A percentile compares a stretch with the other conserved stretches of the same genome.
These are phyloP conservation scores for Pyricularia sp. DNA, from an alignment of 2,329 filamentous ascomycete genomes.

Conservation along the genomic window DNA sequence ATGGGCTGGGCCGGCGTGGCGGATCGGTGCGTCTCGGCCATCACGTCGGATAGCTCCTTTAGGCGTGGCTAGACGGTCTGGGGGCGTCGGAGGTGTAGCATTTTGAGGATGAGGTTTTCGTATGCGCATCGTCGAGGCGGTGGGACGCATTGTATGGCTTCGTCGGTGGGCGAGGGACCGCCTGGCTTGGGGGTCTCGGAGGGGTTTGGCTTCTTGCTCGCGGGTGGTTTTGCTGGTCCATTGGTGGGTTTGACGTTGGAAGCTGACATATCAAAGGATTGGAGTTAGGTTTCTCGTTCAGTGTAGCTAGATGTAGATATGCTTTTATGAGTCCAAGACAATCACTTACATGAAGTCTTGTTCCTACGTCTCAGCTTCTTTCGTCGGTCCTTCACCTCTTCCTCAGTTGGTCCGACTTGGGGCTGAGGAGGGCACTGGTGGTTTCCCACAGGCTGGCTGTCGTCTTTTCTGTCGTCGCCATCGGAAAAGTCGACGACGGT, in stretches of 20 bases:
- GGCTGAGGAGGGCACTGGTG: not conserved
- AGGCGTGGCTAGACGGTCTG: not conserved
- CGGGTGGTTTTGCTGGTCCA: not conserved
- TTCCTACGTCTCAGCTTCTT: not conserved
- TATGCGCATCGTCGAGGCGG: not conserved
- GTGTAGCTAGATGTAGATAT: not conserved
- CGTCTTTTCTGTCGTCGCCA: not conserved
- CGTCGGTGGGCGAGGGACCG: no score
- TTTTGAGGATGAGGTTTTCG: not conserved
- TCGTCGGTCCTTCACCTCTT: not conserved
- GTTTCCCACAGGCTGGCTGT: not conserved
- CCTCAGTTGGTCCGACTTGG: not conserved
- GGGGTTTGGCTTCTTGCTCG: not conserved
- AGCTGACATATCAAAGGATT: not conserved
- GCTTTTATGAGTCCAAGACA: not conserved
- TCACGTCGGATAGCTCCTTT: not conserved
- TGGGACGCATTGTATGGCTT: not conserved
- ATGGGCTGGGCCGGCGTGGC: no score
- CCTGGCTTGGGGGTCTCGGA: not conserved
- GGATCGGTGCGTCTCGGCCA: not conserved
- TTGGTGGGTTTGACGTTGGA: not conserved
- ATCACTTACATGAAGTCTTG: not conserved
- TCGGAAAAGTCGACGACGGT: not conserved
- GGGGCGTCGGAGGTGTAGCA: not conserved
- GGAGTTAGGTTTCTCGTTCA: not conserved